Evolutionary conservation across 805 yeast genomes (phyloP).

Genomic region (Saccharomycopsis guyanensis): DNA sequence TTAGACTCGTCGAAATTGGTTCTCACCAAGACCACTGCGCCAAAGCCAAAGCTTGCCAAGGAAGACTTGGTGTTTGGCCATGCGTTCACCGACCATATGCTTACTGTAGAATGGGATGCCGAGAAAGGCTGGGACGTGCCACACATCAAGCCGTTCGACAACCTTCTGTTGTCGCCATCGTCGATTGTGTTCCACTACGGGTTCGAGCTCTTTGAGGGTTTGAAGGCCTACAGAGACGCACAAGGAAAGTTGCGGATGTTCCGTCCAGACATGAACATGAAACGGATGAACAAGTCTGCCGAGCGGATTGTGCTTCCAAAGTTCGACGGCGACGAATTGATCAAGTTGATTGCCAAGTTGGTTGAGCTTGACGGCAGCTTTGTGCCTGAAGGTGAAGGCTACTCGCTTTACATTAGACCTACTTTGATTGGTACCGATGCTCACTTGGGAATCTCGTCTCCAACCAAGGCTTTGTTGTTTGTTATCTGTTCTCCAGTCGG

Average conservation of each 20-base stretch:
- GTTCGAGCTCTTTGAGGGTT: constrained; percentile 91
- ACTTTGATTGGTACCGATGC: constrained; percentile 90
- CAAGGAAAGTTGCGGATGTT: constrained; percentile 70
- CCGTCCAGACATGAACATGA: constrained; percentile 90
- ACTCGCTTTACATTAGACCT: constrained; percentile 89
- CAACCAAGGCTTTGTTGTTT: constrained; percentile 72
- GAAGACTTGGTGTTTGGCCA: constrained; percentile 64
- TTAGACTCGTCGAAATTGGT: constrained; percentile 49
- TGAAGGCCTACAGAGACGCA: constrained; percentile 75
- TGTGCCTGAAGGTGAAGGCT: constrained; percentile 82
- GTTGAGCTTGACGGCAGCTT: constrained; percentile 66
- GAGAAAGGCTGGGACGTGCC: constrained; percentile 85
- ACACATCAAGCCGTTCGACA: constrained; percentile 77
- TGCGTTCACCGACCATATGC: constrained; percentile 81
- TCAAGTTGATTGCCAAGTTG: constrained; percentile 64
- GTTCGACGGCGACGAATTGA: constrained; percentile 71
- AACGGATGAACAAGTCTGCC: constrained; percentile 82
- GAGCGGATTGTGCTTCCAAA: constrained; percentile 83
- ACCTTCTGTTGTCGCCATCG: constrained; percentile 74
- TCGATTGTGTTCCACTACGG: constrained; percentile 90
- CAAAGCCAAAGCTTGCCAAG: constrained; percentile 50
- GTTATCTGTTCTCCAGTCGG: constrained; percentile 96
- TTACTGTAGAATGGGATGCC: constrained; percentile 75
- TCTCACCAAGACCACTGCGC: constrained; percentile 39
- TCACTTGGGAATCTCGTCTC: constrained; percentile 79